These are phyloP conservation scores for Mentha longifolia DNA, from an alignment of 257 asterid genomes.

Conservation along the genomic window DNA sequence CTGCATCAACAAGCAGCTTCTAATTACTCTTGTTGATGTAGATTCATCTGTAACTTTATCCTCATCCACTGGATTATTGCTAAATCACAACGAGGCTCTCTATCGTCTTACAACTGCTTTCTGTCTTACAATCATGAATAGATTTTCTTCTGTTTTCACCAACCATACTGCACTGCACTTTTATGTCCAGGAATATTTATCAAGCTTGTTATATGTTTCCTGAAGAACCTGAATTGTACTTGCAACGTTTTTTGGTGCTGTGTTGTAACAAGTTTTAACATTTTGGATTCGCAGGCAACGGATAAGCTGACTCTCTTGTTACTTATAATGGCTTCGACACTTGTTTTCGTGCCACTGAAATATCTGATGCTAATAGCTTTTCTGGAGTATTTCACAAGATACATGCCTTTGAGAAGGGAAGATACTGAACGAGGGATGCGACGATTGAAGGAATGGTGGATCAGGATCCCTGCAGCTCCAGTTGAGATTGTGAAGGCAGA, in stretches of 20 bases:
- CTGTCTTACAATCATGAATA: too few species aligned
- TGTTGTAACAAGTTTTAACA: neutral
- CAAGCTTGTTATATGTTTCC: too few species aligned
- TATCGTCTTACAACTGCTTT: too few species aligned
- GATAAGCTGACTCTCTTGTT: constrained; percentile 50
- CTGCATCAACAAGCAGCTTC: too few species aligned
- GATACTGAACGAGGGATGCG: constrained; percentile 59
- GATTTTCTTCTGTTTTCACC: too few species aligned
- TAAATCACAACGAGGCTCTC: too few species aligned
- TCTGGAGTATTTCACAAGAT: constrained; percentile 69
- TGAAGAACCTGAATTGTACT: too few species aligned
- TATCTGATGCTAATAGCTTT: constrained; percentile 49
- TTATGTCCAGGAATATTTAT: too few species aligned
- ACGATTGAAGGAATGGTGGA: constrained; percentile 88
- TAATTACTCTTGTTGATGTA: too few species aligned
- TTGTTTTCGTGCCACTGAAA: constrained; percentile 55
- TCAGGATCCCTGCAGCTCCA: constrained; percentile 87
- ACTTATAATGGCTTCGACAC: constrained; percentile 41
- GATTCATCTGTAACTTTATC: too few species aligned
- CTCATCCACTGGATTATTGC: too few species aligned
- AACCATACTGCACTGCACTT: too few species aligned
- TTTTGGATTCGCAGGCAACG: constrained; percentile 59
- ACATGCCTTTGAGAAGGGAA: constrained; percentile 65
- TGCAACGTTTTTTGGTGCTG: neutral
- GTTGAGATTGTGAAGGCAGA: constrained; percentile 65